Conservation (phyloP, 306 rosid species). For the Hippophae tibetana region DNA sequence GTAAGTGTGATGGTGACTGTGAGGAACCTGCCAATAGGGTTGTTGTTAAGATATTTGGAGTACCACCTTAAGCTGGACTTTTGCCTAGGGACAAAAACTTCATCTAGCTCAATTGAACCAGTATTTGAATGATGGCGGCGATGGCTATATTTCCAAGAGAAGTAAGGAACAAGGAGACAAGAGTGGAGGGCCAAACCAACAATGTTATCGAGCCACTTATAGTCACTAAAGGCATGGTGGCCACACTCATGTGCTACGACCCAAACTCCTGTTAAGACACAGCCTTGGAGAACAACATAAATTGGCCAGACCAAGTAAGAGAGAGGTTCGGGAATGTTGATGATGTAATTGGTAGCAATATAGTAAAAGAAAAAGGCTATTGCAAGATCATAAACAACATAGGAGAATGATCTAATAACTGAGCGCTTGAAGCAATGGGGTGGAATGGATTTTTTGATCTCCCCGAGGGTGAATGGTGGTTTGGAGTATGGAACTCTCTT, state of each 20-base stretch:
- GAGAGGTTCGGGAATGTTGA: slow-evolving; percentile 28
- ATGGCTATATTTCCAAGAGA: slow-evolving; percentile 97
- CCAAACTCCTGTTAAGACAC: slow-evolving; percentile 90
- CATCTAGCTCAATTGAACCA: slow-evolving; percentile 77
- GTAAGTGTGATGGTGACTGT: slow-evolving; percentile 37
- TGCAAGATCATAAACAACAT: slow-evolving; percentile 40
- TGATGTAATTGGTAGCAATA: slow-evolving; percentile 39
- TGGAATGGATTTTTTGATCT: slow-evolving; percentile 62
- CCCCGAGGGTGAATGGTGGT: slow-evolving; percentile 54
- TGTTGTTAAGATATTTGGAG: slow-evolving; percentile 57
- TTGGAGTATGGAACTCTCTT: slow-evolving; percentile 51
- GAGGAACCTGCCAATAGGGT: slow-evolving; percentile 64
- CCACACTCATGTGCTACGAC: slow-evolving; percentile 96
- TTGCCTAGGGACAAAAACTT: slow-evolving; percentile 84
- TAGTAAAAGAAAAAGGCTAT: slow-evolving; percentile 32
- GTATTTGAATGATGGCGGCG: slow-evolving; percentile 96
- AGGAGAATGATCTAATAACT: slow-evolving; percentile 48
- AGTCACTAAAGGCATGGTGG: slow-evolving; percentile 95
- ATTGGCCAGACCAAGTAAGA: slow-evolving; percentile 51
- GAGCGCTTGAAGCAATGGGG: slow-evolving; percentile 78
- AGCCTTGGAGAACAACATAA: slow-evolving; percentile 56
- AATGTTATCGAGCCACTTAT: slow-evolving; percentile 83
- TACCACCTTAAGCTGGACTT: slow-evolving; percentile 44
- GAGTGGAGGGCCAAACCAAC: slow-evolving; percentile 90
- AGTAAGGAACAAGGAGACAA: slow-evolving; percentile 79